Conservation (phyloP, 495 filamentous ascomycete genomes). For the Chaetomium fimeti region DNA sequence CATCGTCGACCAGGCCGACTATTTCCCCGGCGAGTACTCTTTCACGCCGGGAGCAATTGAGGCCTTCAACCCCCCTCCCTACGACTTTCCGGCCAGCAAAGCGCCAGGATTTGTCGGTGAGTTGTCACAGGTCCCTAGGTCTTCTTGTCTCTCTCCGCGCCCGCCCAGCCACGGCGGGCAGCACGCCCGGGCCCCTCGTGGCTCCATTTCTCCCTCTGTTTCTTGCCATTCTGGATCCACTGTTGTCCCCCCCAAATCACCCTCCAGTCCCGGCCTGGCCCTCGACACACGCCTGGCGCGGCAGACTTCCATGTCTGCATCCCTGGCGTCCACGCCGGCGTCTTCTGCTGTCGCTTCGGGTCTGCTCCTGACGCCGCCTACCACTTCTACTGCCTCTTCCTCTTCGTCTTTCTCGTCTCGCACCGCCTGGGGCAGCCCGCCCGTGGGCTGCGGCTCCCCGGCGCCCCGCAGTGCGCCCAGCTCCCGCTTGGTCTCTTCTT, state of each 20-base stretch:
- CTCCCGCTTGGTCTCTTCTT: conserved; percentile 36
- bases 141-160: conserved; percentile 29
- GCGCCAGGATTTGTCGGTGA: conserved; percentile 71
- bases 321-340: conserved; percentile 29
- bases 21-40: conserved; percentile 57
- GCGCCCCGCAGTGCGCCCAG: conserved; percentile 28
- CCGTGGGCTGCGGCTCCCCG: conserved; percentile 27
- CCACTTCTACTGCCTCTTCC: conserved; percentile 42
- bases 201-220: conserved; percentile 31
- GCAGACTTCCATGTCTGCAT: conserved; percentile 33
- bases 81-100: conserved; percentile 59
- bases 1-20: conserved; percentile 63
- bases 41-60: conserved; percentile 48
- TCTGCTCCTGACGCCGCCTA: conserved; percentile 50
- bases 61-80: conserved; percentile 52
- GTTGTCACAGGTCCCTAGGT: conserved; percentile 51
- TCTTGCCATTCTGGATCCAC: conserved; percentile 40
- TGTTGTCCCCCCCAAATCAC: conserved; percentile 25
- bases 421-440: conserved; percentile 35
- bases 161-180: conserved; percentile 16
- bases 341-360: conserved; percentile 30
- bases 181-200: conserved; percentile 14
- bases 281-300: conserved; percentile 39
- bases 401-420: conserved; percentile 42
- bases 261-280: conserved; percentile 27